Base-by-base conservation (phyloP, 2,329 filamentous ascomycete species). In the Cytospora mali region DNA sequence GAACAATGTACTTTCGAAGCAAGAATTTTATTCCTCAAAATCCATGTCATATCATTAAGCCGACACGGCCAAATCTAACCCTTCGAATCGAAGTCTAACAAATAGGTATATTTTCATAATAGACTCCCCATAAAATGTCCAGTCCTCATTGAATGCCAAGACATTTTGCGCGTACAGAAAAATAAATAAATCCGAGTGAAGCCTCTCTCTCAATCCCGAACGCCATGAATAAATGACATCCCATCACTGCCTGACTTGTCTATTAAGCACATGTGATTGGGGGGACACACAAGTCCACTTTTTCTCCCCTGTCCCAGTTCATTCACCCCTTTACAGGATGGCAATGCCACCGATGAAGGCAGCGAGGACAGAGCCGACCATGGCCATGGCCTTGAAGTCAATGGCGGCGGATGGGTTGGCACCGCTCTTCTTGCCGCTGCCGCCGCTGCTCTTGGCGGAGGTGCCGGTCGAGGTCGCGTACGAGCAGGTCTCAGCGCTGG, bases 401-500 rank as follows among this genome's bases (percentile, higher is more conserved):
- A 54, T 55, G 11, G 52, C 48, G 16, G 50, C 28, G 5, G 49
- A 52, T 4, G 56, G 58, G 60, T 51, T 56, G 39, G 25, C 58
- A 60, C 35, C 56, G 66, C 60, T 65, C 53, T 58, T 59, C 42
- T 46, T 46, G 55, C 55, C n/a, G 49, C 49, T 57, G 53, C 55
- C 53, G 39, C 42, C 58, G 63, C 60, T 60, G 66, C 60, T 65
- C 53, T 58, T 59, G 27, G 58, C 31, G 2, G 65, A 61, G 28
- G 57, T 61, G 60, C 56, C 62, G 35, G 64, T 63, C 21, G 56
- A 58, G 49, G 63, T 64, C 23, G 66, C 64, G 29, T 67, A 66
- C 23, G 62, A 46, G 62, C 65, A 66, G 14, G 58, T 65, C 65
- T 66, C 59, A 6, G 27, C 59, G 27, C 54, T 50, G 18, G 59